phyloP scores from a whole-genome alignment of 345 rosid species.

The Trapa incisa region DNA sequence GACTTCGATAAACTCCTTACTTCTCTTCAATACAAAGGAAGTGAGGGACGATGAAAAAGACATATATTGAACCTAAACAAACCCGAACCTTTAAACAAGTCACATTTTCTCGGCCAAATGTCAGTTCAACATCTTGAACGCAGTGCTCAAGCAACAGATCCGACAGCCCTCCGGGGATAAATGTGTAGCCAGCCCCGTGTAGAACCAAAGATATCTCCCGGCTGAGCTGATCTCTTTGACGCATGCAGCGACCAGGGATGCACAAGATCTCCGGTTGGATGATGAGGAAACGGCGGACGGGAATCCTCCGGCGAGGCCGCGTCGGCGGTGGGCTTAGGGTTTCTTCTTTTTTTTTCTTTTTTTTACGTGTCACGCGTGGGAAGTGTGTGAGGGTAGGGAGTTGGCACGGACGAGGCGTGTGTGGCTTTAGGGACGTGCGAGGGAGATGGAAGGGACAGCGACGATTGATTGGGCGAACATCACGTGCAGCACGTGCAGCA shows the following conservation, averaged over 20 bases:
- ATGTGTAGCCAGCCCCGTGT: not conserved
- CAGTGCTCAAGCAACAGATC: slow-evolving; percentile 1
- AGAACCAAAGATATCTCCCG: not conserved
- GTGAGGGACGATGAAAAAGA: not conserved
- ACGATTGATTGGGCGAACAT: not conserved
- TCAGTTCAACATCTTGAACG: slow-evolving; percentile 3
- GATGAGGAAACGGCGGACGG: not conserved
- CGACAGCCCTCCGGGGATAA: not conserved
- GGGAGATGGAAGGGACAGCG: slow-evolving; percentile 22
- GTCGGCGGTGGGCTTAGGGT: slow-evolving; percentile 13
- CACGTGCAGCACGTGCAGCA: slow-evolving; percentile 46
- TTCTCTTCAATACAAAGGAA: not conserved
- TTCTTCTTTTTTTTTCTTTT: not conserved
- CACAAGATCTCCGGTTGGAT: slow-evolving; percentile 1
- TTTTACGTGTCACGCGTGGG: slow-evolving; percentile 20
- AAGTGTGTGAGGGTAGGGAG: slow-evolving; percentile 34
- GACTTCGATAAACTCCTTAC: not conserved
- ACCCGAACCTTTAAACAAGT: not conserved
- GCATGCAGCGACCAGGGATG: not conserved
- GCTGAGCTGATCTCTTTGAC: slow-evolving; percentile 3
- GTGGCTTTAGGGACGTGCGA: slow-evolving; percentile 8
- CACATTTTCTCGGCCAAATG: slow-evolving; percentile 3
- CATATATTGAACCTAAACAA: not conserved
- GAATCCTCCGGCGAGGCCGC: slow-evolving; percentile 12
- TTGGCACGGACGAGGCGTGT: slow-evolving; percentile 88